Evolutionary conservation across 2,329 filamentous ascomycete species (phyloP), one percentile per base, ranked within the genome.

Genomic region (Beauveria sp.): DNA sequence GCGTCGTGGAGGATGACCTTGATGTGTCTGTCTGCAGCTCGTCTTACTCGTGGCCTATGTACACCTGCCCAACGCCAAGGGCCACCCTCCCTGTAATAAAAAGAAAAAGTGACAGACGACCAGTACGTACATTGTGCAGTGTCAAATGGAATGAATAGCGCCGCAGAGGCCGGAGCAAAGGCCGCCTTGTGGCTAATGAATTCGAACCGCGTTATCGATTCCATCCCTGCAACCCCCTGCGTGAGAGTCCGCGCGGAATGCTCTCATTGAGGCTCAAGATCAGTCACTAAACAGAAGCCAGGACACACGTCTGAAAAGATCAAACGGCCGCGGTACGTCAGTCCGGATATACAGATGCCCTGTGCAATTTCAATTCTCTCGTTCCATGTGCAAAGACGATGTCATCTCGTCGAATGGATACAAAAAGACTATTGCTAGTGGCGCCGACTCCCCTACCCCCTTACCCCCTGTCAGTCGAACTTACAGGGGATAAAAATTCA

Each of bases 341-440:
- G 20, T 54, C 5, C 12, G 9, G n/a, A 14, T 7, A 38, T 38
- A 14, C 12, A 34, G 30, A 38, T 38, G 34, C 34, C 34, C 34
- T 38, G 34, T 38, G 34, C 12, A 38, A 38, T 38, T 38, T 42
- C 42, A 43, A 43, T 8, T 12, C 43, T 30, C n/a, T 24, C 28
- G 9, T 40, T 10, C 8, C 45, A 58, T 57, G 22, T 46, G 43
- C 38, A 14, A 34, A 40, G 34, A 46, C 40, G 45, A 50, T 58
- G 55, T 50, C 55, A 58, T 58, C 45, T 58, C 45, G 55, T 10
- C 22, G 30, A 8, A 58, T 49, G 55, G 55, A 49, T 50, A 38
- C 55, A 14, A 20, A 20, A 26, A 28, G 28, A 58, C 55, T 58
- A 50, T 58, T 57, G 12, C 28, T 45, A 43, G 54, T 47, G 54